Evolutionary conservation across 352 stramenopile genomes (phyloP), one percentile per base, ranked within the genome.

Genomic region (Phytopythium helicoides): DNA sequence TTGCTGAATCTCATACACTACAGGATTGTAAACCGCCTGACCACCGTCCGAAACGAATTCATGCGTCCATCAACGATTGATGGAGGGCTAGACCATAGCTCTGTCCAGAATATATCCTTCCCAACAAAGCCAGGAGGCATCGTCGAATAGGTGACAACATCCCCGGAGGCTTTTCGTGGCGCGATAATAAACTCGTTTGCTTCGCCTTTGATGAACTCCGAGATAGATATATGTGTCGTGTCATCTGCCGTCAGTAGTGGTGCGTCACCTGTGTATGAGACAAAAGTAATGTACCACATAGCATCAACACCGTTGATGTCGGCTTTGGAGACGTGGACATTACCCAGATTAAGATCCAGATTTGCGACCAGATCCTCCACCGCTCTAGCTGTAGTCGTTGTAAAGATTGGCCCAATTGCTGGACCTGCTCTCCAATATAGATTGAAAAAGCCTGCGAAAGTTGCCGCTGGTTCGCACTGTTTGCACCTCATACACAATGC

Each of bases 141-240:
- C 12, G 76, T 88, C 10, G 76, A 73, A 52, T 99, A 97, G 23
- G 80, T 92, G 8, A 99, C 75, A 3, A 97, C 77, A 15, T 84
- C 71, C 2, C 93, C 92, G 11, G 88, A 96, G 3, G 89, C 86
- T 56, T 97, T 98, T 26, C 95, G 95, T 37, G 96, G 95, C 26
- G 96, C 88, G 52, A 99, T 97, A 1, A 61, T 88, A 52, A 99
- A 98, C 58, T 98, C 73, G 54, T 99, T 99, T 4, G 86, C 85
- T 40, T 96, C 73, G 0, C 95, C 96, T 51, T 97, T 91, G 44
- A 98, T 73, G 47, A 97, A 97, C 63, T 98, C 93, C 7, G 82
- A 62, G 1, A 98, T 60, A 25, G 63, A 66, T 25, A 76, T 73
- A 37, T 64, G 66, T n/a, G 62, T 62, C 5, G 69, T 47, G 51